These are phyloP conservation scores for Polygonum aviculare DNA, from an alignment of 148 eudicot genomes.

Conservation along the genomic window DNA sequence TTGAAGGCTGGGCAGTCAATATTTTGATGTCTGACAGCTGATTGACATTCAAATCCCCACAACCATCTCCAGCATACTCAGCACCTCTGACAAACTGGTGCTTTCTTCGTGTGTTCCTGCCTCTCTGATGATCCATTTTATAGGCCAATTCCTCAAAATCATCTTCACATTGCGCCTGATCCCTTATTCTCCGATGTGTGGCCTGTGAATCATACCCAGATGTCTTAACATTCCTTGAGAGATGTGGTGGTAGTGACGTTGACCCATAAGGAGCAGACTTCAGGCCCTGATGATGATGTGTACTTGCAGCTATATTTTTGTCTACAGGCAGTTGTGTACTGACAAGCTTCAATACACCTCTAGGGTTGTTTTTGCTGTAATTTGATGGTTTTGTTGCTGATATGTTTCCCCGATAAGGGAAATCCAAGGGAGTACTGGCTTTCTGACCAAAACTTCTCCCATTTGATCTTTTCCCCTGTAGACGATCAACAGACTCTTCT, in stretches of 20 bases:
- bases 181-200: conserved; percentile 21
- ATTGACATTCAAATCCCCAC: conserved; percentile 42
- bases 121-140: conserved; percentile 42
- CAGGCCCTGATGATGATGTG: conserved; percentile 25
- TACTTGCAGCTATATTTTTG: conserved; percentile 28
- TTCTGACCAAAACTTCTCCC: conserved; percentile 35
- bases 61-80: conserved; percentile 28
- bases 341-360: conserved; percentile 44
- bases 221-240: conserved; percentile 28
- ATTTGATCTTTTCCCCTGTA: conserved; percentile 47
- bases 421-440: conserved; percentile 29
- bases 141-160: conserved; percentile 37
- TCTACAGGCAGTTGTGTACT: conserved; percentile 28
- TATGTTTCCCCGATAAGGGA: conserved; percentile 27
- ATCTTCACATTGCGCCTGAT: conserved; percentile 30
- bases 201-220: conserved; percentile 31
- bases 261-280: conserved; percentile 29
- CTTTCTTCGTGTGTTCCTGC: conserved; percentile 42
- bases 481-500: conserved; percentile 42
- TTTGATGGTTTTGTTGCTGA: conserved; percentile 26
- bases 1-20: conserved; percentile 70
- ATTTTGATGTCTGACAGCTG: conserved; percentile 75
- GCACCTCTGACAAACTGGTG: conserved; percentile 34
- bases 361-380: conserved; percentile 37
- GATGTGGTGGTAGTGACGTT: conserved; percentile 19